Evolutionary conservation across 345 rosid species (phyloP), one percentile per base, ranked within the genome.

Genomic region (Brassica juncea): DNA sequence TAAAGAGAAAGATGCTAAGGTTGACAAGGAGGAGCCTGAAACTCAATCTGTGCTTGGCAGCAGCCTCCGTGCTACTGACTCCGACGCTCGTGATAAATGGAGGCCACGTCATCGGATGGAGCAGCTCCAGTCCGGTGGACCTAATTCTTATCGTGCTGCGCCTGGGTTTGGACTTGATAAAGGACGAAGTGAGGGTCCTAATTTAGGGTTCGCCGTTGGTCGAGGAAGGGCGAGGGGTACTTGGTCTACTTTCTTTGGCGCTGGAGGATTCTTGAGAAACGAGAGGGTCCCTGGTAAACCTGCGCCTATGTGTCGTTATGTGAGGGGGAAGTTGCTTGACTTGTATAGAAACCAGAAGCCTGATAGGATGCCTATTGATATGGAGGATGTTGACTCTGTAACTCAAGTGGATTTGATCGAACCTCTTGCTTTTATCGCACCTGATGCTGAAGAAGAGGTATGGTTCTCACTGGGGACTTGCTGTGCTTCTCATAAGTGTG

Each of bases 41-140:
- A 89, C 79, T 52, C 91, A 82, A 73, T 76, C 85, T 79, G 77
- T 87, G 70, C 68, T 77, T 37, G 78, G 81, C 58, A 27, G 30
- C 30, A 71, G 81, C 69, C 81, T 72, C 71, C 90, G 92, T 55
- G 28, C 28, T 27, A 2, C 28, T 27, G 94, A 95, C 23, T 73
- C 85, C 35, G 99, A 95, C 64, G 82, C 96, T 82, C 94, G 90
- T 76, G 99, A 93, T 77, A 95, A 90, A 81, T 95, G 99, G 99
- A 89, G 99, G 86, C 99, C 99, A 64, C 91, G 95, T 30, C 96
- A 91, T 81, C 86, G 92, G 80, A 84, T 92, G 88, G 98, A 94
- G 77, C 77, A 39, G 47, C 14, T 74, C 72, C 90, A 89, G 79
- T 80, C 89, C 61, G 82, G 84, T 71, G 87, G 85, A 42, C 82